Percentiles rank a stretch among this genome's conserved stretches.
These are phyloP conservation scores for Saccharomycopsis schoenii DNA, from an alignment of 805 yeast species.

Conservation along the genomic window DNA sequence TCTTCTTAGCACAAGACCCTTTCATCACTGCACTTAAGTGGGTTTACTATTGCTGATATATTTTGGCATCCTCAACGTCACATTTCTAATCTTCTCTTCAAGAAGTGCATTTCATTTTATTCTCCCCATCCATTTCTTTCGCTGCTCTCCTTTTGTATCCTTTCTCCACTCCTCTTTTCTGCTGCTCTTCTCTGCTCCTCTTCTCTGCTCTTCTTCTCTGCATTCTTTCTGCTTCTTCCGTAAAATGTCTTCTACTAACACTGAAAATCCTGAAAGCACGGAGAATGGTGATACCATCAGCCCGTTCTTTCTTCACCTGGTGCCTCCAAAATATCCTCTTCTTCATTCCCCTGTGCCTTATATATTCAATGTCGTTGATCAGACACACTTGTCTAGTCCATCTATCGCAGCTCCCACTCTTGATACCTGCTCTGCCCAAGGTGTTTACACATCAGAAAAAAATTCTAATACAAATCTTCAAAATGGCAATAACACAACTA, in stretches of 20 bases:
- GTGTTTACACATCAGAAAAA: not conserved
- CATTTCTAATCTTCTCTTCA: too few relatives aligned
- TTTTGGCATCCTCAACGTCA: too few relatives aligned
- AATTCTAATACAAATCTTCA: too few relatives aligned
- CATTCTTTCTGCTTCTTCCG: not conserved
- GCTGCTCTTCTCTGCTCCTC: not conserved
- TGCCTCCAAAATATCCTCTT: constrained; percentile 11
- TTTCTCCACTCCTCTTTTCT: too few relatives aligned
- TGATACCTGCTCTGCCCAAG: too few relatives aligned
- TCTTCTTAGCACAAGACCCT: too few relatives aligned
- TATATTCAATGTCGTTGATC: constrained; percentile 2
- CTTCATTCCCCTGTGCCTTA: constrained; percentile 3
- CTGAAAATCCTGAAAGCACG: not conserved
- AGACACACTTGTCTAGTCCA: not conserved
- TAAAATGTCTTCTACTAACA: not conserved
- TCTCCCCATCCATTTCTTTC: too few relatives aligned
- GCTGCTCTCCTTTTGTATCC: too few relatives aligned
- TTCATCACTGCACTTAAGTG: too few relatives aligned
- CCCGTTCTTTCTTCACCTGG: not conserved
- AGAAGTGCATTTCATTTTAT: too few relatives aligned
- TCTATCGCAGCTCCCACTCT: too few relatives aligned
- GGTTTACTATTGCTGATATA: too few relatives aligned
- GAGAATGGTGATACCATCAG: not conserved
- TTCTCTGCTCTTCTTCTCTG: not conserved
- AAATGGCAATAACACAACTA: not conserved